phyloP scores from a whole-genome alignment of 2,329 filamentous ascomycete species.

The Neocatenulostroma microsporum region DNA sequence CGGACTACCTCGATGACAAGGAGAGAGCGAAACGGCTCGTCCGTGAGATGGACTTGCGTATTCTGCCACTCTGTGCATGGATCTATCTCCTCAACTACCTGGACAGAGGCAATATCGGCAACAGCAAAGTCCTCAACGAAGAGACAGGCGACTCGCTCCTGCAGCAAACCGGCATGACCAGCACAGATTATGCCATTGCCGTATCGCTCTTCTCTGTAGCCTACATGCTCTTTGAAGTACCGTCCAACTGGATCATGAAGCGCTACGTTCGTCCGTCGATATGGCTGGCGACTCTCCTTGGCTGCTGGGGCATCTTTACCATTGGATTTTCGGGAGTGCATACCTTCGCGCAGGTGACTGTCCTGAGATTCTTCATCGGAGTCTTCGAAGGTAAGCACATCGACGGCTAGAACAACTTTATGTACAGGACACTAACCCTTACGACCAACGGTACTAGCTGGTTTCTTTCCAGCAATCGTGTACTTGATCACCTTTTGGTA shows the following conservation, averaged over 20 bases:
- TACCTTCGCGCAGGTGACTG: slow-evolving; percentile 29
- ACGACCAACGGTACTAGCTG: too few species aligned
- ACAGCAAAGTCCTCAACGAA: slow-evolving; percentile 57
- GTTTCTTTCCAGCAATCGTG: too few species aligned
- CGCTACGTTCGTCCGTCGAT: slow-evolving; percentile 31
- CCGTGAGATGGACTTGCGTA: slow-evolving; percentile 43
- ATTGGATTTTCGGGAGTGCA: slow-evolving; percentile 32
- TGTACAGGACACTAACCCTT: too few species aligned
- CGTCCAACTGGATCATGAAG: slow-evolving; percentile 36
- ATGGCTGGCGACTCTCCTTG: slow-evolving; percentile 33
- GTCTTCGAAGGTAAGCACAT: too few species aligned
- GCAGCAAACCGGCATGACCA: slow-evolving; percentile 52
- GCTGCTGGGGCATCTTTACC: slow-evolving; percentile 34
- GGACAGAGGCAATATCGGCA: slow-evolving; percentile 49
- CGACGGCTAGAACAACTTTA: too few species aligned
- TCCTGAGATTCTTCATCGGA: too few species aligned
- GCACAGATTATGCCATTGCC: slow-evolving; percentile 49
- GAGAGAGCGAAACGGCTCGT: slow-evolving; percentile 36
- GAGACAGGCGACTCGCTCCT: slow-evolving; percentile 55
- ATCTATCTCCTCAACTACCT: slow-evolving; percentile 48
- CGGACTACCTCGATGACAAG: too few species aligned
- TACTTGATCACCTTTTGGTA: too few species aligned
- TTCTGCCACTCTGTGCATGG: slow-evolving; percentile 46
- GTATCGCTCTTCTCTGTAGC: slow-evolving; percentile 28
- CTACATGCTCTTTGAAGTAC: slow-evolving; percentile 28